phyloP scores from a whole-genome alignment of 306 rosid genomes.

The Benincasa hispida region DNA sequence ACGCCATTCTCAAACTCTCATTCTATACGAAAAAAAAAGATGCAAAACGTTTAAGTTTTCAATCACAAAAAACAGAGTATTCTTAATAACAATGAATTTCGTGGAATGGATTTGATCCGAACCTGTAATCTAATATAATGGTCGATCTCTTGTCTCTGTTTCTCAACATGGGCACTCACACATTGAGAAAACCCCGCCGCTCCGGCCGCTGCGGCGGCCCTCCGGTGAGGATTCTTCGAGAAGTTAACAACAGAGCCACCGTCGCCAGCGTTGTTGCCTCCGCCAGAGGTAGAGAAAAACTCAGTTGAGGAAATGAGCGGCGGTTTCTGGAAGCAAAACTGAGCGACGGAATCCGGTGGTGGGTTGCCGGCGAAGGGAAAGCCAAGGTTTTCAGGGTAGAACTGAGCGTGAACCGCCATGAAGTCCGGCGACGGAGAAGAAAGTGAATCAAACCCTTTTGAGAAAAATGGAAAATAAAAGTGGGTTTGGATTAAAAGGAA shows the following conservation, averaged over 20 bases:
- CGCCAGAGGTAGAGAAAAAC: not conserved
- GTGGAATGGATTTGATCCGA: not conserved
- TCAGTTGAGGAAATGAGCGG: constrained; percentile 14
- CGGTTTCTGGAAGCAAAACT: constrained; percentile 25
- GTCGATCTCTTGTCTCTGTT: constrained; percentile 37
- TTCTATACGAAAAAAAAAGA: constrained; percentile 20
- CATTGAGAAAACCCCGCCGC: constrained; percentile 8
- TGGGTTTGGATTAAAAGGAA: not conserved
- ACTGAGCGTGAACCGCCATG: constrained; percentile 61
- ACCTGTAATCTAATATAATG: constrained; percentile 49
- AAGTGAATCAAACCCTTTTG: not conserved
- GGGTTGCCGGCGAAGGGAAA: constrained; percentile 20
- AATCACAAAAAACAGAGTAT: not conserved
- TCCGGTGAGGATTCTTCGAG: constrained; percentile 2
- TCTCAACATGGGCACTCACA: constrained; percentile 25
- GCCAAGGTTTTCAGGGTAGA: constrained; percentile 24
- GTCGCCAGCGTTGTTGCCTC: not conserved
- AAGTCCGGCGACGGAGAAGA: not conserved
- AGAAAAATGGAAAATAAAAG: not conserved
- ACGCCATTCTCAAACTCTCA: constrained; percentile 30
- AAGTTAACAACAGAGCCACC: not conserved
- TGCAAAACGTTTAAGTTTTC: not conserved
- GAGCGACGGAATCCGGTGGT: not conserved
- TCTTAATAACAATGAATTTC: too few relatives aligned
- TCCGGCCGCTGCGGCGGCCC: not conserved